Base-by-base conservation (phyloP, 2,329 filamentous ascomycete genomes). In the Fusarium circinatum region DNA sequence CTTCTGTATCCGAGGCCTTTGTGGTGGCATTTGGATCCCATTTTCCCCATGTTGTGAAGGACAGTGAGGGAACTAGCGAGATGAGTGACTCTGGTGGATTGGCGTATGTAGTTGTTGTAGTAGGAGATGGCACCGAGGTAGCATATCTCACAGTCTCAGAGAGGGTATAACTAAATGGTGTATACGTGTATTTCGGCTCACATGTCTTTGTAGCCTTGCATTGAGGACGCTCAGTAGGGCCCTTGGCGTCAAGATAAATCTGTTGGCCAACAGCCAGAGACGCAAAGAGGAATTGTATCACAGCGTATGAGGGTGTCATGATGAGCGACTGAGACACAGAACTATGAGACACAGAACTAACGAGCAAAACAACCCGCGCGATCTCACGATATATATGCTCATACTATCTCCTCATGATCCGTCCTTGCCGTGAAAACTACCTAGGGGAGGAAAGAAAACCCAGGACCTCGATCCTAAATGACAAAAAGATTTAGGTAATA, bases 21-120 rank as follows among this genome's bases (percentile, higher is more conserved):
- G 64, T 59, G 3, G 76, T 80, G 7, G 76, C 76, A 39, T 75
- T 79, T 7, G 80, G 80, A 12, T 81, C 71, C 80, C 80, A 82
- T 70, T 79, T 81, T 9, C 80, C 80, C 80, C 80, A 82, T 5
- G 79, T 81, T 1, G 80, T 81, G 32, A 78, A 81, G 1, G 79
- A 80, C 18, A 80, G 58, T 7, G 76, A 77, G 4, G 79, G 72
- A 0, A 81, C 55, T 5, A 82, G 62, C 13, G 75, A 71, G 11
- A 62, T 65, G 20, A 81, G 73, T 5, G 76, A 76, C 49, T 78
- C 77, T 18, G 76, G 72, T 12, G 80, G 76, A 10, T 72, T 64
- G 3, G 80, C 80, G 49, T 79, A 82, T 18, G 79, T 81, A 13
- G 75, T 65, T 12, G 80, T 80, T 6, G 78, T 70, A 8, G 80